Conservation (phyloP, 306 rosid species). For the Fragaria ananassa region DNA sequence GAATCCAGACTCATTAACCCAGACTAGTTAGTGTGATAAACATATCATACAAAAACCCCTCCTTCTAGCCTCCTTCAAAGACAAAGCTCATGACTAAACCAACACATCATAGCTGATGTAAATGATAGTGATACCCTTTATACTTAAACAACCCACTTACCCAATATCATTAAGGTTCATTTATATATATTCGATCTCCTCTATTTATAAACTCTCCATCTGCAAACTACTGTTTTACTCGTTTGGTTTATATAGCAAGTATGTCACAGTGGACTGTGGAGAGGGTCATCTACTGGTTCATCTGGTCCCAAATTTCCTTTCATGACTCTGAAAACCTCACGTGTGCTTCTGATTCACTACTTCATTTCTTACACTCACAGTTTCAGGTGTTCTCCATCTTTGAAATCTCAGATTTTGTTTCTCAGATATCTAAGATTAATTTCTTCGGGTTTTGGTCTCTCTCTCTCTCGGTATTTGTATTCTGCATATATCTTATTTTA, state of each 20-base stretch:
- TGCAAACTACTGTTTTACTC: constrained; percentile 1
- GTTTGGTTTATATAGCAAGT: not conserved
- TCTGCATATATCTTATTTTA: constrained; percentile 3
- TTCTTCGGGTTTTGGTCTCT: constrained; percentile 20
- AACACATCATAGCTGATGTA: constrained; percentile 9
- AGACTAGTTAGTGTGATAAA: not conserved
- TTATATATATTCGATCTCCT: not conserved
- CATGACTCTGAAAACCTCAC: constrained; percentile 32
- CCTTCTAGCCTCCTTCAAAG: not conserved
- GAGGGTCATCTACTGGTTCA: not conserved
- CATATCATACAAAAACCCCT: not conserved
- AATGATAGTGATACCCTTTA: not conserved
- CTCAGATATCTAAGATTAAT: constrained; percentile 12
- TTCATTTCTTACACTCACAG: constrained; percentile 27
- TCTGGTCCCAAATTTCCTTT: not conserved
- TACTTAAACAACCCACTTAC: not conserved
- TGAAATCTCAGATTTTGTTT: constrained; percentile 17
- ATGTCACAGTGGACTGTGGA: not conserved
- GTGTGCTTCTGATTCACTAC: constrained; percentile 37
- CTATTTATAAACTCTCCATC: not conserved
- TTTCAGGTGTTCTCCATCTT: constrained; percentile 42
- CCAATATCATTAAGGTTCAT: not conserved
- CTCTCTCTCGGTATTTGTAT: constrained; percentile 17
- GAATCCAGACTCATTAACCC: not conserved
- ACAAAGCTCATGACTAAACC: not conserved